Percentiles rank a stretch among this genome's conserved stretches.
phyloP scores from a whole-genome alignment of 2,329 filamentous ascomycete genomes.

The Stagonosporopsis chrysanthemi region DNA sequence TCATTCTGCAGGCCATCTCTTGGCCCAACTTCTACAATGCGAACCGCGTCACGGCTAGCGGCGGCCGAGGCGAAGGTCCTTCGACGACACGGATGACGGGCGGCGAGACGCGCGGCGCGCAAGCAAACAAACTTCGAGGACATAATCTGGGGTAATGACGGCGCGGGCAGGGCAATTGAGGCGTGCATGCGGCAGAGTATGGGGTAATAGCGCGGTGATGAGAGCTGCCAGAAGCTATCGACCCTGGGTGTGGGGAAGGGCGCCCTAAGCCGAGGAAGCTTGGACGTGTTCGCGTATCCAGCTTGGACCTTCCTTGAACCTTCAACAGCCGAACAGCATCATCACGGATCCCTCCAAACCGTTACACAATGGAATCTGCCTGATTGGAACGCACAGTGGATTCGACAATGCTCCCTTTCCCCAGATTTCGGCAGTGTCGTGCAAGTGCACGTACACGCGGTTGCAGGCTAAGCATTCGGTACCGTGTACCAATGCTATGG shows the following conservation, averaged over 20 bases:
- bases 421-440: conserved; percentile 20
- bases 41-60: conserved; percentile 54
- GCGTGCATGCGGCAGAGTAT: conserved; percentile 9
- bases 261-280: conserved; percentile 20
- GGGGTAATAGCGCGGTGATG: conserved; percentile 18
- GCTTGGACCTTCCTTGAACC: conserved; percentile 10
- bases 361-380: conserved; percentile 21
- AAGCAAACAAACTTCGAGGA: conserved; percentile 41
- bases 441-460: conserved; percentile 14
- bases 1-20: conserved; percentile 90
- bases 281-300: conserved; percentile 8
- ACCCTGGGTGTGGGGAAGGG: conserved; percentile 16
- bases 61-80: conserved; percentile 45
- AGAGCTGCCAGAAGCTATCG: conserved; percentile 10
- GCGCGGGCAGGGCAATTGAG: conserved; percentile 9
- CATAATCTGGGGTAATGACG: conserved; percentile 31
- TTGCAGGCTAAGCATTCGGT: conserved; percentile 21
- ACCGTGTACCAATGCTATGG: conserved; percentile 17
- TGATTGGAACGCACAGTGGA: conserved; percentile 13
- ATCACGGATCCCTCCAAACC: conserved; percentile 8
- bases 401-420: conserved; percentile 16
- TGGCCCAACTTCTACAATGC: conserved; percentile 83
- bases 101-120: conserved; percentile 46
- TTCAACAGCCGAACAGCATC: conserved; percentile 18
- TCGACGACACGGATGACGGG: conserved; percentile 40